phyloP scores from a whole-genome alignment of 2,329 filamentous ascomycete species.

The Hymenoscyphus fructigenus region DNA sequence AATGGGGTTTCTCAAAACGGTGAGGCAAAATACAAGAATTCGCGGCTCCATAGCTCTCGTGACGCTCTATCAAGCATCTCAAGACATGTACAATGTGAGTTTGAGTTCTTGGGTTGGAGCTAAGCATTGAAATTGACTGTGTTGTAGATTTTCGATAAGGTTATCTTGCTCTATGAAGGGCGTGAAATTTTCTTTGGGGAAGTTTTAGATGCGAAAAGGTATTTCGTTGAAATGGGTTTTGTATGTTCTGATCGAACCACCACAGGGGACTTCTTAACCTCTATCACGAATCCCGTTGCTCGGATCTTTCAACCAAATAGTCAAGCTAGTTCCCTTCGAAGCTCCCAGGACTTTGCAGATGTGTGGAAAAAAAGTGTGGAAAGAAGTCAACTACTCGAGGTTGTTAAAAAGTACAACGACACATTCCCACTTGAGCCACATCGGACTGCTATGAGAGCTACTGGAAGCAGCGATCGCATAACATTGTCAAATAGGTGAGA shows the following conservation, averaged over 20 bases:
- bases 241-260: slow-evolving; percentile 58
- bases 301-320: slow-evolving; percentile 55
- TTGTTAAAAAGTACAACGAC: slow-evolving; percentile 54
- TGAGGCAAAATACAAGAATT: slow-evolving; percentile 64
- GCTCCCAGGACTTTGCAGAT: slow-evolving; percentile 53
- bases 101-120: too few relatives aligned
- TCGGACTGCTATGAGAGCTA: not conserved
- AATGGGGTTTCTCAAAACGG: slow-evolving; percentile 65
- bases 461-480: not conserved
- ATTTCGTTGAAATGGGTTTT: slow-evolving; percentile 69
- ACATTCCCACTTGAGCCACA: slow-evolving; percentile 18
- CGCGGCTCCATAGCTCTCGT: slow-evolving; percentile 60
- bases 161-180: slow-evolving; percentile 65
- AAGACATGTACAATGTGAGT: slow-evolving; percentile 20
- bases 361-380: slow-evolving; percentile 46
- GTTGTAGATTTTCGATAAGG: slow-evolving; percentile 58
- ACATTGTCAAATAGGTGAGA: not conserved
- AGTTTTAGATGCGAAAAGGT: slow-evolving; percentile 57
- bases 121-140: too few relatives aligned
- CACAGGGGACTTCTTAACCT: slow-evolving; percentile 68
- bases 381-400: slow-evolving; percentile 42
- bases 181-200: slow-evolving; percentile 70
- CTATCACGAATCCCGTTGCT: slow-evolving; percentile 62
- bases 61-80: slow-evolving; percentile 62
- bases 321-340: slow-evolving; percentile 45